Evolutionary conservation across 257 asterid species (phyloP), one percentile per base, ranked within the genome.

Genomic region (Solanum verrucosum): DNA sequence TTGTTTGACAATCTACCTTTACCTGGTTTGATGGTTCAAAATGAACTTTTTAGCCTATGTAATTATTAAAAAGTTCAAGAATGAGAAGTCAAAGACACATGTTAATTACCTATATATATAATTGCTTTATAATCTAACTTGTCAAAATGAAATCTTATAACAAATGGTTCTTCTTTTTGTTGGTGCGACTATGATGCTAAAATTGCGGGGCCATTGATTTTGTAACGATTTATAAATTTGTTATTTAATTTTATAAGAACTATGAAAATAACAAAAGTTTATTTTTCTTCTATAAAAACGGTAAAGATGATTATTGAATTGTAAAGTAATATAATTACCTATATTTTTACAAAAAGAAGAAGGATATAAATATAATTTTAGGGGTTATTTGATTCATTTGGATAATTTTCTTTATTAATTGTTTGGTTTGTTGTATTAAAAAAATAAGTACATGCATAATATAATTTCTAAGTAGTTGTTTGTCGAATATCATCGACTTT

Each of bases 371-470:
- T 63, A 63, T 5, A 63, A n/a, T 11, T 9, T 23, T 4, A 0
- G 31, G 15, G 4, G 7, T n/a, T n/a, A 3, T n/a, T n/a, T 2
- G 16, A 0, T 4, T 63, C 7, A 63, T 63, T 63, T 63, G 1
- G 0, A n/a, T 23, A 63, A 1, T 2, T 4, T n/a, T 23, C 12
- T 63, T 23, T 63, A 4, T n/a, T 63, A 11, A n/a, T 2, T 4
- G 0, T 60, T 63, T 63, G 6, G 0, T 63, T 63, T 23, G 29
- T 63, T 9, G 7, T 63, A 63, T 63, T 63, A 63, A 18, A 63
- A 63, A 63, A 5, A n/a, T n/a, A 63, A 63, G 18, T 12, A 44
- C 5, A 59, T 59, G 27, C 25, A 59, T 59, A 59, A 20, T 23
- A 59, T 59, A 20, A 59, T 59, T 59, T 59, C 5, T 59, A 59